Evolutionary conservation across 345 rosid species (phyloP), one percentile per base, ranked within the genome.

Genomic region (Brassica juncea): DNA sequence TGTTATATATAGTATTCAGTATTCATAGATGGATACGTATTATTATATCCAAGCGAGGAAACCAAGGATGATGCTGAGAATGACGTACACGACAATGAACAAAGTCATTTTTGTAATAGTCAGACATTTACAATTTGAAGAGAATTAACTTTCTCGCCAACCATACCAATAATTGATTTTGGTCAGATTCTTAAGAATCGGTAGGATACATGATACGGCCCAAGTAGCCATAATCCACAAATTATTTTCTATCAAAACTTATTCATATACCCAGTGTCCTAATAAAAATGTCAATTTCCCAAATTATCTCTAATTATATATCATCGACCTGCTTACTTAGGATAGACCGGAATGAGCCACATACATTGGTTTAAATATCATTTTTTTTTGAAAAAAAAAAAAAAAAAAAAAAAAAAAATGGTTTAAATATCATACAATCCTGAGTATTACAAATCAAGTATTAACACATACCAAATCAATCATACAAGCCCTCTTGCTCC

Each of bases 401-500:
- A n/a, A n/a, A n/a, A n/a, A n/a, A n/a, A n/a, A n/a, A n/a, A n/a
- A n/a, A n/a, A n/a, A n/a, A n/a, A n/a, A n/a, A n/a, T 49, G 57
- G 57, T 49, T 49, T 49, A 2, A 27, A 27, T 27, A 27, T 3
- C 3, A 27, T 44, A 47, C 16, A 14, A 47, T 47, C 16, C 16
- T 47, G 16, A 47, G 55, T 14, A 10, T 42, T 42, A 11, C 52
- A 42, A 3, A 42, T 42, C n/a, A 42, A 42, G n/a, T 42, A 42
- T 10, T 42, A 42, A 42, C 49, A 42, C 49, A 42, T 2, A 44
- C 71, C 59, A 75, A 75, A 44, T 88, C 81, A 85, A 66, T 81
- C 84, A 71, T 87, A 86, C 68, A 81, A 77, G 60, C 88, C 87
- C 27, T 88, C 90, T 75, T 86, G 87, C 64, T 88, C 86, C 91